A percentile compares a stretch with the other conserved stretches of the same genome.
phyloP scores from a whole-genome alignment of 2,329 filamentous ascomycete species.

The Apiospora marii region DNA sequence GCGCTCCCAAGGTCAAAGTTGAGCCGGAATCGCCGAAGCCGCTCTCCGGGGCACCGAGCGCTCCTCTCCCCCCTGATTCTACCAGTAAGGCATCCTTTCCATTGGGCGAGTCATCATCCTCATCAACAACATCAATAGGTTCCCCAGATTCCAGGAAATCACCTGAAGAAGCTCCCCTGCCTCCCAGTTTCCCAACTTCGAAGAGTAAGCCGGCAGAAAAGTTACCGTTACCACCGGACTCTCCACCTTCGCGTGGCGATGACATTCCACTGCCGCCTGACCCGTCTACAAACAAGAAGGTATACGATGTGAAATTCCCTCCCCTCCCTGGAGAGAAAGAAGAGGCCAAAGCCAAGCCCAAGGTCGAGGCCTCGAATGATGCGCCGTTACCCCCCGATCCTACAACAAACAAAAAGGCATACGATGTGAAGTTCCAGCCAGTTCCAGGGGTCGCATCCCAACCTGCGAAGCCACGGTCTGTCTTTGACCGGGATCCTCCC shows the following conservation, averaged over 20 bases:
- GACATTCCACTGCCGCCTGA: constrained; percentile 55
- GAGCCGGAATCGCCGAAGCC: constrained; percentile 45
- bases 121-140: constrained; percentile 54
- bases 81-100: constrained; percentile 61
- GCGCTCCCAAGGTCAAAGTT: constrained; percentile 45
- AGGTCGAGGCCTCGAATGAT: constrained; percentile 40
- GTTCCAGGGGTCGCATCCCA: constrained; percentile 28
- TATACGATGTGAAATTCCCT: constrained; percentile 38
- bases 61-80: constrained; percentile 62
- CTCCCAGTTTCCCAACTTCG: constrained; percentile 44
- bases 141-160: constrained; percentile 33
- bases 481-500: constrained; percentile 23
- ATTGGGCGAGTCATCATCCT: constrained; percentile 60
- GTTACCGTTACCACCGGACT: constrained; percentile 32
- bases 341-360: constrained; percentile 30
- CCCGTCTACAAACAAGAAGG: constrained; percentile 46
- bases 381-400: constrained; percentile 52
- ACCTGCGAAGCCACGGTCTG: constrained; percentile 18
- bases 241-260: constrained; percentile 29
- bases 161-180: constrained; percentile 40
- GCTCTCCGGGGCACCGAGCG: constrained; percentile 39
- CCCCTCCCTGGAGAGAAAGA: constrained; percentile 39
- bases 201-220: constrained; percentile 30
- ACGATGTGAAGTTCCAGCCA: constrained; percentile 38
- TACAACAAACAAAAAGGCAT: constrained; percentile 41